A percentile compares a stretch with the other conserved stretches of the same genome.
phyloP scores from a whole-genome alignment of 2,329 filamentous ascomycete genomes.

The Xylariomycetidae sp. region DNA sequence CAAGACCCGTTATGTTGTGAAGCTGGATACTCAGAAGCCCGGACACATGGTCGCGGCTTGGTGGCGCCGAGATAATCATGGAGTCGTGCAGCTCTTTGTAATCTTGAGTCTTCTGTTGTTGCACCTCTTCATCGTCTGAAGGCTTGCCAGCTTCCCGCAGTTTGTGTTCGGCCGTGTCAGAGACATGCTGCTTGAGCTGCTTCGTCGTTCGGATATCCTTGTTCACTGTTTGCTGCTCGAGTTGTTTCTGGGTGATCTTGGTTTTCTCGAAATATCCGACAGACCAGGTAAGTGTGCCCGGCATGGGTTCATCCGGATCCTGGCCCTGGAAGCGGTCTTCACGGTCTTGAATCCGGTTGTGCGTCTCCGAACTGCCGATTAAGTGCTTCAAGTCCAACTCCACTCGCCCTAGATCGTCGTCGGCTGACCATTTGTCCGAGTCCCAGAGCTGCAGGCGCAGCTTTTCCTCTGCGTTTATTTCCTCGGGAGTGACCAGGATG shows the following conservation, averaged over 20 bases:
- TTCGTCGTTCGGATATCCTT: conserved; percentile 50
- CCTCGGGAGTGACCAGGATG: conserved; percentile 63
- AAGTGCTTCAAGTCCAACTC: conserved; percentile 61
- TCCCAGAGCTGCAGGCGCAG: conserved; percentile 70
- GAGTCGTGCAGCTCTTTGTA: conserved; percentile 54
- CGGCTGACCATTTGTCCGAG: conserved; percentile 64
- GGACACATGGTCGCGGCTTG: conserved; percentile 53
- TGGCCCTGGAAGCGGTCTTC: conserved; percentile 61
- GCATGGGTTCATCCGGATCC: conserved; percentile 61
- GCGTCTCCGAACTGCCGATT: conserved; percentile 53
- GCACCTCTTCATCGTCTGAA: conserved; percentile 54
- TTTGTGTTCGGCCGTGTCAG: conserved; percentile 50
- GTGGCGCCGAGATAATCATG: conserved; percentile 63
- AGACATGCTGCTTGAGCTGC: conserved; percentile 53
- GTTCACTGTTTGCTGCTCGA: conserved; percentile 55
- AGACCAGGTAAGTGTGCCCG: conserved; percentile 62
- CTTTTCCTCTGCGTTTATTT: conserved; percentile 65
- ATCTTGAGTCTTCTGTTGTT: conserved; percentile 64
- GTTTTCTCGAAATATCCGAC: conserved; percentile 67
- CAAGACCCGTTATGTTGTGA: conserved; percentile 65
- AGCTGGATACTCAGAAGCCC: conserved; percentile 66
- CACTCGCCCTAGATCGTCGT: conserved; percentile 69
- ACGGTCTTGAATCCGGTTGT: conserved; percentile 56
- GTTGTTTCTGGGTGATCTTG: conserved; percentile 54
- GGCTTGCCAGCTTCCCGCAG: conserved; percentile 56